These are phyloP conservation scores for Agaricus subrufescens DNA, from an alignment of 768 basidiomycete species.

Conservation along the genomic window DNA sequence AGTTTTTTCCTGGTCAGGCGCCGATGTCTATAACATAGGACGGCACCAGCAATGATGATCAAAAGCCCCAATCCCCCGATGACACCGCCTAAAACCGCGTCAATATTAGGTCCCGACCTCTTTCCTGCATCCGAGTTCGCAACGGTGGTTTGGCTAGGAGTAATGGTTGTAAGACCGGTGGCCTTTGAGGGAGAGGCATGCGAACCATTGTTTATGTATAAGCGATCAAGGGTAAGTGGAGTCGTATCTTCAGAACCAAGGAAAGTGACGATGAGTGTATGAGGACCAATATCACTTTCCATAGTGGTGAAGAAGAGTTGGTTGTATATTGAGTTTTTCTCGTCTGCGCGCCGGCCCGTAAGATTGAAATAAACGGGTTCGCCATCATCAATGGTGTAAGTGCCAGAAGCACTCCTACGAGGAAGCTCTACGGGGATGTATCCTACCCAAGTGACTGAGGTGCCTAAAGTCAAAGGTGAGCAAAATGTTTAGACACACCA, in stretches of 20 bases:
- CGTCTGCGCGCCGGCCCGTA: conserved; percentile 10
- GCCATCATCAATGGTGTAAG: conserved; percentile 18
- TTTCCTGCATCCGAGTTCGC: neutral
- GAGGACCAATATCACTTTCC: conserved; percentile 14
- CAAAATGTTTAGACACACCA: conserved; percentile 11
- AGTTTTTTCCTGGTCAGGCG: neutral
- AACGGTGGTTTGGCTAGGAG: too few relatives aligned
- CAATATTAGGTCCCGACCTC: neutral
- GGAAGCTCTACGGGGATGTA: conserved; percentile 3
- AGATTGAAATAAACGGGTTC: conserved; percentile 15
- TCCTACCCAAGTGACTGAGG: conserved; percentile 7
- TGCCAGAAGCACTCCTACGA: conserved; percentile 1
- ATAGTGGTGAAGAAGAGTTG: conserved; percentile 22
- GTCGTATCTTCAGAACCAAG: conserved; percentile 16
- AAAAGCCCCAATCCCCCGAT: neutral
- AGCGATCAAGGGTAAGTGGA: conserved; percentile 21
- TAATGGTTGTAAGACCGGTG: too few relatives aligned
- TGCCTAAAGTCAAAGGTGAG: conserved; percentile 7
- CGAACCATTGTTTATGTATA: conserved; percentile 18
- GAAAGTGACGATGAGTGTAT: conserved; percentile 18
- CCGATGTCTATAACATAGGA: neutral
- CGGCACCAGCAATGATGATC: neutral
- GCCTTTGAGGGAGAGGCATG: neutral
- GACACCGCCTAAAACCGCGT: neutral
- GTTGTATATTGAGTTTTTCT: conserved; percentile 12